Conservation (phyloP, 75 land plant genomes). For the Pinus albicaulis region DNA sequence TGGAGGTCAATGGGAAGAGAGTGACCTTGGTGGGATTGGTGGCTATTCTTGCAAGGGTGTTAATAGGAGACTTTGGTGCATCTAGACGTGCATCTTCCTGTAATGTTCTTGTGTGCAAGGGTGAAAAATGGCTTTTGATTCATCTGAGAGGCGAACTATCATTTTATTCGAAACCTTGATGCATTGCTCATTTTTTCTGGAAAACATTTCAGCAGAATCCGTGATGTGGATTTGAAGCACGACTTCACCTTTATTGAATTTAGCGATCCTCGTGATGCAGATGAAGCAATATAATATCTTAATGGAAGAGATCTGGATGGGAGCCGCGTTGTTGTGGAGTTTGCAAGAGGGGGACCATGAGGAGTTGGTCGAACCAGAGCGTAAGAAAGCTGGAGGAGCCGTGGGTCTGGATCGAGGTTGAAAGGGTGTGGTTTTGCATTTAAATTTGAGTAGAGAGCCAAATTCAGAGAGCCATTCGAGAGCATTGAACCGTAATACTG, state of each 20-base stretch:
- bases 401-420: no score
- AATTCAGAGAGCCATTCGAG: no score
- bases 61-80: constrained; percentile 73
- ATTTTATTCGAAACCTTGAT: constrained; percentile 62
- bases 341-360: constrained; percentile 94
- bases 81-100: constrained; percentile 61
- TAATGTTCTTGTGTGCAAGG: constrained; percentile 68
- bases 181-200: constrained; percentile 93
- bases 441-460: no score
- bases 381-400: no score
- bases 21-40: constrained; percentile 80
- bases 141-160: constrained; percentile 72
- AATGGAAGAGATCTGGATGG: constrained; percentile 90
- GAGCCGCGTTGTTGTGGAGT: constrained; percentile 87
- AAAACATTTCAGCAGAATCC: constrained; percentile 95
- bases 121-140: constrained; percentile 87
- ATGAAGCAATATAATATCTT: constrained; percentile 85
- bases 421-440: no score
- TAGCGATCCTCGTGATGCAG: constrained; percentile 95
- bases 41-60: constrained; percentile 64
- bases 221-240: constrained; percentile 99
- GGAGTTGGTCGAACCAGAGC: no score
- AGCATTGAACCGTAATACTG: no score
- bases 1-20: constrained; percentile 88
- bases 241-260: constrained; percentile 98